Base-by-base conservation (phyloP, 495 filamentous ascomycete genomes). In the Penicillium samsonianum region DNA sequence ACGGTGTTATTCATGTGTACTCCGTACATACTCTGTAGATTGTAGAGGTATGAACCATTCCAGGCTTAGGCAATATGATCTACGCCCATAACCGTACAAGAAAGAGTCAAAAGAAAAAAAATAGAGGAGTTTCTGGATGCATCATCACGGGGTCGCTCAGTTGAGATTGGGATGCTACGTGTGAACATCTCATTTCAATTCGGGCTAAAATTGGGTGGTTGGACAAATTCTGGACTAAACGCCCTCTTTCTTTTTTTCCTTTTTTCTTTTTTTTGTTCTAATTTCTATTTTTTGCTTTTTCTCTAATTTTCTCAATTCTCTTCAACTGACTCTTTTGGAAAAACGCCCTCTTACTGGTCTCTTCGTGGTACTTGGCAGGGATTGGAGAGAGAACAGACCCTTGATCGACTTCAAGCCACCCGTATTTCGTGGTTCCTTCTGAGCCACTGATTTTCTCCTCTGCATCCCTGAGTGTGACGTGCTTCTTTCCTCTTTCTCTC, bases 351-450 rank as follows among this genome's bases (percentile, higher is more conserved):
- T 54, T 20, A 45, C 52, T 45, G 51, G 51, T 37, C 43, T 20
- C 2, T 41, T 42, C 37, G 11, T 58, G 49, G 56, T 52, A 65
- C 62, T 56, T 14, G 47, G 40, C 64, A 67, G 57, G 61, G 66
- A 67, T 68, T 11, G 19, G 16, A 16, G 17, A 65, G 67, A 59
- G 64, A 70, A 70, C 70, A 69, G 64, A 65, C 64, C 67, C 67
- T 69, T 59, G 64, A 67, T 69, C 59, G 59, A 50, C 59, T 53
- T 67, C 59, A 62, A 67, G 67, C 64, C 65, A 68, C 70, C 61
- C 62, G 67, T 65, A 63, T 65, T 72, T 69, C 72, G 73, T 76
- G 73, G 73, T 74, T 64, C 55, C 5, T 49, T 76, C 70, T 73
- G 48, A 54, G 40, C 73, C 73, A 76, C 58, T 72, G 66, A 61